phyloP scores from a whole-genome alignment of 148 eudicot genomes.

The Nepenthes gracilis region DNA sequence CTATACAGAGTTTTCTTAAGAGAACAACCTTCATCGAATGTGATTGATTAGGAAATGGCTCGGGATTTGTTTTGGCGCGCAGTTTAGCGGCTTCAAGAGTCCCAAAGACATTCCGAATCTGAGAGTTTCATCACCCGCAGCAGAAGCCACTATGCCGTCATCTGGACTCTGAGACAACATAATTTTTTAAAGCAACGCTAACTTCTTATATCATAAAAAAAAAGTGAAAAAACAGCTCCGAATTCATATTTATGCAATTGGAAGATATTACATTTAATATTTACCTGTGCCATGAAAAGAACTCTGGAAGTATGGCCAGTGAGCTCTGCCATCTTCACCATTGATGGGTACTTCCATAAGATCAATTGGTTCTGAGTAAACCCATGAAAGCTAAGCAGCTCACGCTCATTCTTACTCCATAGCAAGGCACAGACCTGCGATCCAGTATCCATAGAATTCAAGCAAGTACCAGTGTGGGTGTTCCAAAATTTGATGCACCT shows the following conservation, averaged over 20 bases:
- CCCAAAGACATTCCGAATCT: constrained; percentile 89
- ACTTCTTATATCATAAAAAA: too few relatives aligned
- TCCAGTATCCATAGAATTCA: constrained; percentile 77
- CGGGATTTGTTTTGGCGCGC: constrained; percentile 50
- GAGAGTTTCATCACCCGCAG: constrained; percentile 71
- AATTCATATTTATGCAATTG: too few relatives aligned
- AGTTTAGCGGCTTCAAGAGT: constrained; percentile 68
- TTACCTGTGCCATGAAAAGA: too few relatives aligned
- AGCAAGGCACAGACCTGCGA: constrained; percentile 83
- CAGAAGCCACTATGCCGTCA: constrained; percentile 96
- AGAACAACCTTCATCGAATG: constrained; percentile 36
- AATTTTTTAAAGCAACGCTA: neutral
- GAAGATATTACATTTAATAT: too few relatives aligned
- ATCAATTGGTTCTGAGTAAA: too few relatives aligned
- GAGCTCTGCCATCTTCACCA: too few relatives aligned
- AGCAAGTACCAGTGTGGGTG: too few relatives aligned
- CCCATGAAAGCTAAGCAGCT: constrained; percentile 86
- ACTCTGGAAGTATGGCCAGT: too few relatives aligned
- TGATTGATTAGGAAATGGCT: constrained; percentile 71
- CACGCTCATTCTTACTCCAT: constrained; percentile 91
- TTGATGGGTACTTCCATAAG: too few relatives aligned
- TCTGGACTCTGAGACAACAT: constrained; percentile 69
- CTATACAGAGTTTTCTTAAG: too few relatives aligned
- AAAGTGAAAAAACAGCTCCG: too few relatives aligned
- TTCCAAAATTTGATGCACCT: too few relatives aligned